Conservation (phyloP, 495 filamentous ascomycete genomes). For the Acidomyces sp. region DNA sequence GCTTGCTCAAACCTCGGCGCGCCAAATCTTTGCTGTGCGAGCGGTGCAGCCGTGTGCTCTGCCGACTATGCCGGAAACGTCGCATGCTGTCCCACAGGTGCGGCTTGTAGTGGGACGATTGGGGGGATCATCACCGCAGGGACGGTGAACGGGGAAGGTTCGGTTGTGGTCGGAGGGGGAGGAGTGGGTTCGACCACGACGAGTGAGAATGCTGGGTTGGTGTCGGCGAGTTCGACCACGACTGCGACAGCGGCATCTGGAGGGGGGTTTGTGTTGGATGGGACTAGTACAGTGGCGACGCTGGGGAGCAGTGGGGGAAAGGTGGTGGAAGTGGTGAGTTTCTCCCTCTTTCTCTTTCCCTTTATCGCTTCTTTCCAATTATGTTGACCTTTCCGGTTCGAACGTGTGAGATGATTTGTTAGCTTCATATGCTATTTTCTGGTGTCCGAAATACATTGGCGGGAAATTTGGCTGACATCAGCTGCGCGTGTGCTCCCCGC, state of each 20-base stretch:
- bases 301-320: slow-evolving; percentile 11
- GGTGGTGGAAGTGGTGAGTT: slow-evolving; percentile 12
- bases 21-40: slow-evolving; percentile 42
- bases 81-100: slow-evolving; percentile 51
- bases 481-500: neutral
- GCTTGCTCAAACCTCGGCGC: slow-evolving; percentile 39
- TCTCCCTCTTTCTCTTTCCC: no score
- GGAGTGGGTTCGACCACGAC: neutral
- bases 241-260: neutral
- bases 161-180: slow-evolving; percentile 5
- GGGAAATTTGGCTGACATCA: no score
- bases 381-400: no score
- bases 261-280: slow-evolving; percentile 8
- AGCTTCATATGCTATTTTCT: no score
- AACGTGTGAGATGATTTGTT: no score
- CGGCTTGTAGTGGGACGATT: slow-evolving; percentile 49
- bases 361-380: no score
- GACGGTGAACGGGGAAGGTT: slow-evolving; percentile 12
- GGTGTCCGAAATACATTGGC: no score
- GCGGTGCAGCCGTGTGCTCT: slow-evolving; percentile 42
- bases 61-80: slow-evolving; percentile 46
- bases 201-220: neutral
- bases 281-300: slow-evolving; percentile 12
- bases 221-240: neutral
- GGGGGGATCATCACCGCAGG: slow-evolving; percentile 21